A percentile compares a stretch with the other conserved stretches of the same genome.
Conservation (phyloP, 2,329 filamentous ascomycete species). For the Beauveria sp. region DNA sequence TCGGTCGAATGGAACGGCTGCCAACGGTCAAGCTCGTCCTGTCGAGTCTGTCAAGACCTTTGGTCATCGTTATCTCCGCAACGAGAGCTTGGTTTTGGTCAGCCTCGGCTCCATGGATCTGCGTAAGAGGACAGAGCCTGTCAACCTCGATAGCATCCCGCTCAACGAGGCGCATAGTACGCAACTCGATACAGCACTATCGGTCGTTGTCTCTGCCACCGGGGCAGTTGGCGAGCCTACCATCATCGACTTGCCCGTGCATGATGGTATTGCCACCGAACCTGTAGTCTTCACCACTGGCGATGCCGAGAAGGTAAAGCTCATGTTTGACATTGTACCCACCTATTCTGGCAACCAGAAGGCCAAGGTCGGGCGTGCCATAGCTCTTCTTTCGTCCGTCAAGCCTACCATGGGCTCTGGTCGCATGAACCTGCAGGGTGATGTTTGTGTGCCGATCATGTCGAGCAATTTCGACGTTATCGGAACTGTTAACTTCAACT, state of each 20-base stretch:
- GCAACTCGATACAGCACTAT: constrained; percentile 88
- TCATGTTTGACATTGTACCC: constrained; percentile 90
- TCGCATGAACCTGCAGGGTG: constrained; percentile 86
- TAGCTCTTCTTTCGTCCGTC: constrained; percentile 79
- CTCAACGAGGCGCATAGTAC: constrained; percentile 83
- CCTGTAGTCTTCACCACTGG: constrained; percentile 81
- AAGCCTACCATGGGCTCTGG: constrained; percentile 76
- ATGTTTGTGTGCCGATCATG: constrained; percentile 86
- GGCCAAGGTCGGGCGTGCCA: constrained; percentile 79
- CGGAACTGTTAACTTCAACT: constrained; percentile 93
- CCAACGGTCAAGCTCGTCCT: constrained; percentile 39
- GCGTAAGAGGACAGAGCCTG: constrained; percentile 70
- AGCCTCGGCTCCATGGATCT: constrained; percentile 94
- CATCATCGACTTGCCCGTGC: constrained; percentile 84
- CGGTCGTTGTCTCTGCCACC: constrained; percentile 79
- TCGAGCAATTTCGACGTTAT: constrained; percentile 82
- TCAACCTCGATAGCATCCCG: constrained; percentile 82
- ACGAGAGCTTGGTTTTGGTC: constrained; percentile 84
- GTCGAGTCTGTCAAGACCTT: constrained; percentile 87
- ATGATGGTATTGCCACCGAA: constrained; percentile 89
- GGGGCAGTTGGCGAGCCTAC: constrained; percentile 82
- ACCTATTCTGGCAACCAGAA: constrained; percentile 90
- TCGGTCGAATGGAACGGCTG: constrained; percentile 39
- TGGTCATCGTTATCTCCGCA: constrained; percentile 86
- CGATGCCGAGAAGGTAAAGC: constrained; percentile 73